Evolutionary conservation across 164 flowering plant genomes (phyloP).

Genomic region (Akebia trifoliata): DNA sequence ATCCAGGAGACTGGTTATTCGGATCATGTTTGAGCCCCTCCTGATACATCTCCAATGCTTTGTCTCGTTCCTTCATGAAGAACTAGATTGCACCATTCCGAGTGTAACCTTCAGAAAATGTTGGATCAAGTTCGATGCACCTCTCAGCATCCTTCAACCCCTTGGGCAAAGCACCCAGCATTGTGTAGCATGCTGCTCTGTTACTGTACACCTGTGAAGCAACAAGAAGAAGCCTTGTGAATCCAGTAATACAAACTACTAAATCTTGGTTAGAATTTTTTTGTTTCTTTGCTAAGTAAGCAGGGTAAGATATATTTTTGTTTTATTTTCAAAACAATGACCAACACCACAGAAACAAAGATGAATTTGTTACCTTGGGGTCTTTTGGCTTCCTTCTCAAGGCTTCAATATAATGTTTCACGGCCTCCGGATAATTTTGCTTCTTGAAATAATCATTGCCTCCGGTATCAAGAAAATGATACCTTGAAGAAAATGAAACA

Average conservation of each 20-base stretch:
- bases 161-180: constrained; percentile 85
- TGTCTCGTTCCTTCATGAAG: constrained; percentile 93
- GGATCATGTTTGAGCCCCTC: constrained; percentile 88
- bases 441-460: constrained; percentile 83
- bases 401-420: constrained; percentile 88
- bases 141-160: constrained; percentile 92
- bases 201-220: constrained; percentile 72
- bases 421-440: constrained; percentile 85
- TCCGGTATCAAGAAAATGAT: no score
- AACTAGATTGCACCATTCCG: constrained; percentile 87
- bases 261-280: no score
- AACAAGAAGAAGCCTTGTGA: background rate
- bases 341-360: background rate
- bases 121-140: constrained; percentile 93
- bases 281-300: no score
- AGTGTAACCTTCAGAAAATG: constrained; percentile 80
- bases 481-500: no score
- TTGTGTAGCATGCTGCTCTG: constrained; percentile 92
- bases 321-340: background rate
- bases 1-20: constrained; percentile 55
- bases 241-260: no score
- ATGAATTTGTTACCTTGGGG: constrained; percentile 41
- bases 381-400: constrained; percentile 81
- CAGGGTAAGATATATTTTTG: no score
- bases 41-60: constrained; percentile 93